Evolutionary conservation across 345 rosid genomes (phyloP), one percentile per base, ranked within the genome.

Genomic region (Pistacia atlantica): DNA sequence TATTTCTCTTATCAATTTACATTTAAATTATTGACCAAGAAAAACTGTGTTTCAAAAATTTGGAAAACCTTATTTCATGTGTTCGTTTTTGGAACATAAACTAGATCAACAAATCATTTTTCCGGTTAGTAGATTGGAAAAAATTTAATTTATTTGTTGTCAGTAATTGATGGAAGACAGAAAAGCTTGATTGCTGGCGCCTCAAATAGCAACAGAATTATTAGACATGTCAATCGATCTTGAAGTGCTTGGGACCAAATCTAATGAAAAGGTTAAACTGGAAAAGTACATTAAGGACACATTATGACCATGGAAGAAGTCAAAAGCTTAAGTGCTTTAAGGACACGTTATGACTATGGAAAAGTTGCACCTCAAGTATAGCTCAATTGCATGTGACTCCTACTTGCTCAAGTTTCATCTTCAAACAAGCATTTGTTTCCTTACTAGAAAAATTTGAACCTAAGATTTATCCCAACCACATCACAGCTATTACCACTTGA

Each of bases 21-120:
- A 37, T 46, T 56, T 49, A 68, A 20, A 51, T 68, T 51, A 49
- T 51, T 49, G 37, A 51, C 51, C 59, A 49, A 68, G 42, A 68
- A 54, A 68, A 68, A 28, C 37, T 51, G n/a, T 35, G 31, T 8
- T 55, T n/a, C 11, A 37, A n/a, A 38, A 35, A 69, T 10, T 37
- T n/a, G 48, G 35, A 18, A 56, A 35, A 9, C 35, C 28, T 16
- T 35, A 58, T 46, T 20, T 42, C 3, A 5, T 42, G 65, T 42
- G 18, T 45, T 14, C 9, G n/a, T 72, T 22, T 67, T 4, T 57
- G 37, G n/a, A 25, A 55, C 56, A 59, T 13, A 72, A 69, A 59
- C 35, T 58, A 42, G n/a, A 71, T 4, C 8, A 9, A n/a, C n/a
- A 12, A 8, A 72, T 72, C n/a, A 72, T 13, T 42, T 54, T 54